Base-by-base conservation (phyloP, 768 basidiomycete species). In the Artomyces pyxidatus region DNA sequence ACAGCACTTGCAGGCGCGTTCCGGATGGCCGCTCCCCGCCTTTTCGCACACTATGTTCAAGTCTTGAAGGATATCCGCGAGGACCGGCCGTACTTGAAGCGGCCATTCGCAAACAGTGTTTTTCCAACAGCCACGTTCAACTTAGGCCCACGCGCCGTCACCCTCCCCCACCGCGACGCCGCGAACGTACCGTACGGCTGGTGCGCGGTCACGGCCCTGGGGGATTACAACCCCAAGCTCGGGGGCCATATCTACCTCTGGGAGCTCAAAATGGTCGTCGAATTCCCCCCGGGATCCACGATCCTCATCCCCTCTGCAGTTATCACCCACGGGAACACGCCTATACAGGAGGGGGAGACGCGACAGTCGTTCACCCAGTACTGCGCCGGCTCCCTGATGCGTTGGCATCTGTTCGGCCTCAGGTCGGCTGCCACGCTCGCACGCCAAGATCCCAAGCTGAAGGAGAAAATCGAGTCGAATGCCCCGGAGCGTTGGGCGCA, bases 201-300 rank as follows among this genome's bases (percentile, higher is more conserved):
- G 11, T 61, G 59, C 37, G 35, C 55, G 7, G 52, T 61, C 19
- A 42, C 43, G 2, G 40, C 51, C 4, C 16, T 52, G 6, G 60
- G 60, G 2, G n/a, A 50, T 8, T 61, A 37, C 38, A 37, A 61
- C 43, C 44, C 19, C 14, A 35, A 12, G 11, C 32, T 1, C 0
- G 51, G 60, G n/a, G 60, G 60, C 0, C 60, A 61, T 37, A 28
- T 61, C 12, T 42, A 58, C 22, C 52, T 61, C 2, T 37, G 42
- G 25, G 48, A 55, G 14, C 22, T 52, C 2, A 42, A 45, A 12
- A 43, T 59, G 22, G 41, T 60, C 45, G 48, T 60, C 19, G 59
- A 60, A 37, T 58, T 58, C 27, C 60, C 56, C 10, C 56, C 51
- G 19, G 58, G 58, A 3, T 22, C 42, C 1, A 49, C 45, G 14